Evolutionary conservation across 495 filamentous ascomycete species (phyloP).

Genomic region (Penicillium simplicissimum): DNA sequence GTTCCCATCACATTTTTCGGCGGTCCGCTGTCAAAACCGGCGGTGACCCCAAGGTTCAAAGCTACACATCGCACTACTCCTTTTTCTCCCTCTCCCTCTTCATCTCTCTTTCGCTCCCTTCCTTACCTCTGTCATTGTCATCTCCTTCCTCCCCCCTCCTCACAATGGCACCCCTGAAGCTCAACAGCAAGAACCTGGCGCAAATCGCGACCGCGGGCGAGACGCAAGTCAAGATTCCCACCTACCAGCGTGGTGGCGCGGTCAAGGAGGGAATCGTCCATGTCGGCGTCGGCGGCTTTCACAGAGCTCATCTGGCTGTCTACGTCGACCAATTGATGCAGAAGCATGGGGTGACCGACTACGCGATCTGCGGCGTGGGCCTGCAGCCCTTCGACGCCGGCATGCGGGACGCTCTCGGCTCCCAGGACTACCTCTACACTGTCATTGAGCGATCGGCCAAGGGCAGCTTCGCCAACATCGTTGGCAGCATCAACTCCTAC

Average conservation of each 20-base stretch:
- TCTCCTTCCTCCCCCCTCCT: not conserved
- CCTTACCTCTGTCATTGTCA: not conserved
- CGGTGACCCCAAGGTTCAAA: slow-evolving; percentile 1
- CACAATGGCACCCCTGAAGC: slow-evolving; percentile 43
- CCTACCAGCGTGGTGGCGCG: slow-evolving; percentile 37
- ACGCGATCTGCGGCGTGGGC: slow-evolving; percentile 49
- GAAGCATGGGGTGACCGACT: slow-evolving; percentile 43
- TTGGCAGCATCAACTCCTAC: slow-evolving; percentile 53
- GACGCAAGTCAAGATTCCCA: slow-evolving; percentile 34
- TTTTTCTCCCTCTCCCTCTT: not conserved
- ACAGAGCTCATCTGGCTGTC: slow-evolving; percentile 50
- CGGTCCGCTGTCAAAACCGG: slow-evolving; percentile 8
- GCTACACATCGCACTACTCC: not conserved
- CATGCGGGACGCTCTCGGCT: slow-evolving; percentile 48
- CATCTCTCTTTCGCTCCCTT: not conserved
- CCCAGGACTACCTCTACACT: slow-evolving; percentile 51
- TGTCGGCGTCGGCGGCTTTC: slow-evolving; percentile 51
- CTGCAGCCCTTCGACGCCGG: slow-evolving; percentile 45
- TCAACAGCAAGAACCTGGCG: slow-evolving; percentile 41
- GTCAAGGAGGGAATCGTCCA: slow-evolving; percentile 55
- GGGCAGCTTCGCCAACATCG: slow-evolving; percentile 44
- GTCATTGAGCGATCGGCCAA: slow-evolving; percentile 49
- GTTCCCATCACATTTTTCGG: slow-evolving; percentile 5
- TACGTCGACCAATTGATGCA: slow-evolving; percentile 51
- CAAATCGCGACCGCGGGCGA: slow-evolving; percentile 36